Evolutionary conservation across 306 rosid species (phyloP), one percentile per base, ranked within the genome.

Genomic region (Acmispon strigosus): DNA sequence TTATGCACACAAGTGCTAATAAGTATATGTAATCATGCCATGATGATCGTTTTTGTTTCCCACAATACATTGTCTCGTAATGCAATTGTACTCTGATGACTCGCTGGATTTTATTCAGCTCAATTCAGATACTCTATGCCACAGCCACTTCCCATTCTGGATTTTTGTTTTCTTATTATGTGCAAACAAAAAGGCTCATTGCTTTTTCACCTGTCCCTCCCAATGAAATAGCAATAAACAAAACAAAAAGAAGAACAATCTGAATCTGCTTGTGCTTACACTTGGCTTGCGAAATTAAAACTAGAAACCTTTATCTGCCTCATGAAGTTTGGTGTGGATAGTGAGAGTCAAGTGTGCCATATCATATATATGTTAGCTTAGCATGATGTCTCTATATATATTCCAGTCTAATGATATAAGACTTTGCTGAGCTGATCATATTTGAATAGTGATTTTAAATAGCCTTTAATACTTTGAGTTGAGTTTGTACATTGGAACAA

Each of bases 381-480:
- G 60, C 44, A 75, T 47, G 49, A 18, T 37, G 51, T 27, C 5
- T 27, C 34, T 27, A 27, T 27, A 27, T 4, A 27, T 27, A 27
- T 27, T 27, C 34, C 34, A 47, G 62, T 49, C 42, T 29, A 41
- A 54, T 66, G 69, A 8, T 37, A 7, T 42, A 49, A 4, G 63
- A 10, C 66, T 49, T 68, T 69, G 41, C 69, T 61, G 59, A 60
- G 64, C 48, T 51, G 42, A 43, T 61, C 43, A 7, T 69, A 42
- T 69, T 45, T 18, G 16, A 42, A 32, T 56, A 52, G 9, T 76
- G 54, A 19, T 44, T 45, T 56, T 12, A 34, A 17, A 15, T 50
- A 41, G 51, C 63, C 22, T 54, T 52, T 53, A 11, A 37, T 17
- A 36, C 43, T 9, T 42, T 16, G 43, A 7, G 56, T 4, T 13